Base-by-base conservation (phyloP, 1,284 basidiomycete genomes). In the Wolfiporia cocos region DNA sequence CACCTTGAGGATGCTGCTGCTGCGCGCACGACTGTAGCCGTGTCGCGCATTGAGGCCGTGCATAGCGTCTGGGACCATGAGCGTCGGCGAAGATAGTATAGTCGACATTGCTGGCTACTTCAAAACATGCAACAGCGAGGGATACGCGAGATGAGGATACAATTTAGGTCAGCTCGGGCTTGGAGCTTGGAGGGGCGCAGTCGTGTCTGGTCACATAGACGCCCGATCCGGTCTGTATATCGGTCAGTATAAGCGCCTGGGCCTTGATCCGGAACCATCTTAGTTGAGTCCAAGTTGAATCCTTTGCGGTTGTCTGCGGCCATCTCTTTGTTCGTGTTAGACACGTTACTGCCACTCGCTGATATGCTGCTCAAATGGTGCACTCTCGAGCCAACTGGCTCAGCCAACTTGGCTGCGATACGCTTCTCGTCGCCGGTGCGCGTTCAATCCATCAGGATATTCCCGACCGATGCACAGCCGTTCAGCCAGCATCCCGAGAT, bases 1-100 rank as follows among this genome's bases (percentile, higher is more conserved):
- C 39, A 95, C 88, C 56, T 92, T 92, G 62, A 94, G 81, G 50
- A 93, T 71, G 62, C 86, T 91, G 41, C 74, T 76, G 48, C 86
- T 88, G 44, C 90, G 76, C 14, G 69, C 71, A n/a, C 89, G 71
- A 19, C 76, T 73, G 51, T 74, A 73, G 7, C 19, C 39, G 14
- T 23, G 29, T 34, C 59, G 60, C 38, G 60, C 56, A 32, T 58
- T 50, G 38, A 61, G 51, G 34, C 55, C 49, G 40, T 58, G 43
- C 17, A 49, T 49, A 22, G 49, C 49, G 35, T 52, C 52, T 34
- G 59, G 57, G 12, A 57, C 54, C 36, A 48, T 51, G 29, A 57
- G 50, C 9, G 56, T 55, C 14, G 57, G 60, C n/a, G 58, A 55
- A 22, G 55, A 50, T 18, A 51, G 39, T 17, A 55, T 46, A 22